Conservation (phyloP, 1,139 yeast genomes). For the Magnusiomyces suaveolens region DNA sequence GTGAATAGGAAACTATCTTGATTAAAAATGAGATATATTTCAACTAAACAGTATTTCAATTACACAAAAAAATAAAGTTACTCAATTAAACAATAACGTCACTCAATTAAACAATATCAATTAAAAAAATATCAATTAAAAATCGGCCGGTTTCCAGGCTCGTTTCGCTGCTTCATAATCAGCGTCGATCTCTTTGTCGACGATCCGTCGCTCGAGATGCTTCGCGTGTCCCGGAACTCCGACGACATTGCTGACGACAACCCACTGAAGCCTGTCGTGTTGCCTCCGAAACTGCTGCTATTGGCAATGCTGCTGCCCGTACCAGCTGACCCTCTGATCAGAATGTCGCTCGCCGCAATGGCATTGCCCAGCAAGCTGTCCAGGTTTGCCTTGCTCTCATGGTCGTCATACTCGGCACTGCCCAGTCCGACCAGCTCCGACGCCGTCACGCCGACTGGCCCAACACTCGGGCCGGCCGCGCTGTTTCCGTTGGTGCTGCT, state of each 20-base stretch:
- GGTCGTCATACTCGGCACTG: slow-evolving; percentile 5
- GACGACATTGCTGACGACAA: not conserved
- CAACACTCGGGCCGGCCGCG: no score
- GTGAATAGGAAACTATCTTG: no score
- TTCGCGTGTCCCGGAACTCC: slow-evolving; percentile 6
- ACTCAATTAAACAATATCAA: no score
- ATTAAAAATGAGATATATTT: no score
- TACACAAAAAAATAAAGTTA: no score
- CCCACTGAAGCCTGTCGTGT: not conserved
- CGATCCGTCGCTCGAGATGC: slow-evolving; percentile 6
- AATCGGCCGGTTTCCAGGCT: slow-evolving; percentile 8
- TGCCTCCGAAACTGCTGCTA: not conserved
- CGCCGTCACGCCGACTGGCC: no score
- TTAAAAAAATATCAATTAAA: no score
- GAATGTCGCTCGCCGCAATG: slow-evolving; percentile 15
- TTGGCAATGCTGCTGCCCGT: not conserved
- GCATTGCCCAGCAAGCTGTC: slow-evolving; percentile 16
- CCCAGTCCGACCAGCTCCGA: not conserved
- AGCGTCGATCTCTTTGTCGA: slow-evolving; percentile 9
- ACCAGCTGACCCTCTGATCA: slow-evolving; percentile 12
- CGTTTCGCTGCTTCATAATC: slow-evolving; percentile 6
- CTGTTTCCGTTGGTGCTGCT: not conserved
- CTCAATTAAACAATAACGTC: not conserved
- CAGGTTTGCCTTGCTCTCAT: slow-evolving; percentile 11
- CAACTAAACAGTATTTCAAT: no score